phyloP scores from a whole-genome alignment of 2,329 filamentous ascomycete genomes.

The Pseudofabraea citricarpa region DNA sequence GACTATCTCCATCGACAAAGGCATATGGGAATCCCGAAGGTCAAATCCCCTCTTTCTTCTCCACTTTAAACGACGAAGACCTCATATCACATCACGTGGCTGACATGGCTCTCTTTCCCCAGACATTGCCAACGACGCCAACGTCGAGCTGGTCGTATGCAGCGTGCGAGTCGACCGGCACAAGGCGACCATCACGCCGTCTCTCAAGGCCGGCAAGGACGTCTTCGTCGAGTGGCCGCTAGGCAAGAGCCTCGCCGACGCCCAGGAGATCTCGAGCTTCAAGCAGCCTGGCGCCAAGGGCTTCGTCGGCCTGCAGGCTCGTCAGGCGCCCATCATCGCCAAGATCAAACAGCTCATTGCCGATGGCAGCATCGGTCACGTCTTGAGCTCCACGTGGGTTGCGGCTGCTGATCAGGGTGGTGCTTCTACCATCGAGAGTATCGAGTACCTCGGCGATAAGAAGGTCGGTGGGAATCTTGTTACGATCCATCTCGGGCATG shows the following conservation, averaged over 20 bases:
- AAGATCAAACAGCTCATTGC: conserved; percentile 41
- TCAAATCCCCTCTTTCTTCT: too few species aligned
- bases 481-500: conserved; percentile 25
- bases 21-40: conserved; percentile 37
- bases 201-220: conserved; percentile 39
- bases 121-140: conserved; percentile 39
- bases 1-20: conserved; percentile 32
- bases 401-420: conserved; percentile 6
- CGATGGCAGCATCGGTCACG: conserved; percentile 42
- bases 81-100: background rate
- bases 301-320: conserved; percentile 32
- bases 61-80: too few species aligned
- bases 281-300: conserved; percentile 33
- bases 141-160: conserved; percentile 44
- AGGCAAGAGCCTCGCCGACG: conserved; percentile 34
- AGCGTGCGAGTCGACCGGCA: conserved; percentile 40
- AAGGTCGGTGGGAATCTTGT: conserved; percentile 34
- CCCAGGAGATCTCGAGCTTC: conserved; percentile 36
- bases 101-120: background rate
- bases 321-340: conserved; percentile 37
- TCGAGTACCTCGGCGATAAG: conserved; percentile 43
- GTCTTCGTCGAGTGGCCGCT: conserved; percentile 47
- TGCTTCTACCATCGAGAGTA: conserved; percentile 10
- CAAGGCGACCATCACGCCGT: conserved; percentile 34
- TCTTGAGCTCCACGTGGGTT: conserved; percentile 36